Conservation (phyloP, 2,329 filamentous ascomycete genomes). For the Alternaria sp. region DNA sequence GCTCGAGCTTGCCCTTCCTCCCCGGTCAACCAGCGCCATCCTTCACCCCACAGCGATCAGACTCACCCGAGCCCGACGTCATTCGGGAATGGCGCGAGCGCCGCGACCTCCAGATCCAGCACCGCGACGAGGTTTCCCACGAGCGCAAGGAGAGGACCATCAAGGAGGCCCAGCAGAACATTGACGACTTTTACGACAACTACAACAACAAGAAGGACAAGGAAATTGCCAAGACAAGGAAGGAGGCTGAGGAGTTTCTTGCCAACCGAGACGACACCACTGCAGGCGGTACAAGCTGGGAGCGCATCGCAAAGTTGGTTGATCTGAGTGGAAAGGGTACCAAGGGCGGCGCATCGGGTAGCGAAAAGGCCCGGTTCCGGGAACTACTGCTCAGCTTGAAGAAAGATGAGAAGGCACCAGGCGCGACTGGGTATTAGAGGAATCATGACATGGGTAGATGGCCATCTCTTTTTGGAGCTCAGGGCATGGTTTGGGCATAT, state of each 20-base stretch:
- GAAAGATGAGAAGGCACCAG: conserved; percentile 89
- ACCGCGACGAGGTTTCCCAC: conserved; percentile 83
- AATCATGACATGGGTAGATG: conserved; percentile 14
- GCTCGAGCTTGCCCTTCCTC: conserved; percentile 66
- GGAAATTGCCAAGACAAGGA: conserved; percentile 82
- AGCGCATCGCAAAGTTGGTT: conserved; percentile 96
- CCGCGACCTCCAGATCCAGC: conserved; percentile 81
- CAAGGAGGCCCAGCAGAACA: conserved; percentile 88
- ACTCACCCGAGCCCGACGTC: conserved; percentile 87
- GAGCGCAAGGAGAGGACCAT: conserved; percentile 85
- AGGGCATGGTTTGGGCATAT: conserved; percentile 26
- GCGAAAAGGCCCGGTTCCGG: conserved; percentile 95
- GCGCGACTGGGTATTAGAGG: conserved; percentile 58
- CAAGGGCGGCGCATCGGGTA: conserved; percentile 85
- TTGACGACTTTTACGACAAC: conserved; percentile 99
- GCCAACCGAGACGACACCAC: conserved; percentile 89
- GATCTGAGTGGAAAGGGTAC: conserved; percentile 93
- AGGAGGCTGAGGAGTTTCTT: conserved; percentile 93
- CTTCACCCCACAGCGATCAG: conserved; percentile 62
- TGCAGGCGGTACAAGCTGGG: conserved; percentile 96
- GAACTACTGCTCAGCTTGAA: conserved; percentile 85
- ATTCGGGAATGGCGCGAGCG: conserved; percentile 91
- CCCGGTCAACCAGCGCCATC: conserved; percentile 48
- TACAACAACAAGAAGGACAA: conserved; percentile 99
- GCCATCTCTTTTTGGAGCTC: conserved; percentile 20